Percentiles rank a stretch among this genome's conserved stretches.
These are phyloP conservation scores for Sabuloglossum arenarium DNA, from an alignment of 495 filamentous ascomycete species.

Conservation along the genomic window DNA sequence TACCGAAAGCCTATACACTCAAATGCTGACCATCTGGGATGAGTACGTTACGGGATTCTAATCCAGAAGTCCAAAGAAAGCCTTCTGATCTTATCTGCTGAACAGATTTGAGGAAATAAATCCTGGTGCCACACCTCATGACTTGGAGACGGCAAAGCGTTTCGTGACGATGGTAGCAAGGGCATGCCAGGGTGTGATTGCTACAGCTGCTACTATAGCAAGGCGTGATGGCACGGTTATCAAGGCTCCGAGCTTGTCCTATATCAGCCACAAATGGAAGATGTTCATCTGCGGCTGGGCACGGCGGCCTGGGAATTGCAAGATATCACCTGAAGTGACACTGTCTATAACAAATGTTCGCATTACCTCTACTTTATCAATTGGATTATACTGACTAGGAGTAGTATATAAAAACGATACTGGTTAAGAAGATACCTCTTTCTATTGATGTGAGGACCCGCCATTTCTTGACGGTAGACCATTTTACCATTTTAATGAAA, in stretches of 20 bases:
- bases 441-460: constrained; percentile 6
- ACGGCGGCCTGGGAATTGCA: not conserved
- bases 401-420: constrained; percentile 7
- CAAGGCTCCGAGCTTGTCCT: constrained; percentile 5
- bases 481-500: constrained; percentile 9
- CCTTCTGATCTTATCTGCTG: not conserved
- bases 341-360: constrained; percentile 1
- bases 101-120: constrained; percentile 5
- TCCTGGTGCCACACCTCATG: constrained; percentile 4
- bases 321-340: not conserved
- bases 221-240: constrained; percentile 1
- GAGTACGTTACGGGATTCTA: not conserved
- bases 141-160: constrained; percentile 6
- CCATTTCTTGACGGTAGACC: constrained; percentile 8
- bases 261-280: not conserved
- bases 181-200: not conserved
- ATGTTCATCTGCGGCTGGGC: not conserved
- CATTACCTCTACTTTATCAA: not conserved
- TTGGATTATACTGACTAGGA: not conserved
- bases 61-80: not conserved
- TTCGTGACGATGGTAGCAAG: constrained; percentile 4
- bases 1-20: not conserved
- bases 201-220: not conserved
- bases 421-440: constrained; percentile 7
- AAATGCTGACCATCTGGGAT: not conserved